Percentiles rank a stretch among this genome's conserved stretches.
phyloP scores from a whole-genome alignment of 192 early-diverging fungal species.

The Coemansia erecta region DNA sequence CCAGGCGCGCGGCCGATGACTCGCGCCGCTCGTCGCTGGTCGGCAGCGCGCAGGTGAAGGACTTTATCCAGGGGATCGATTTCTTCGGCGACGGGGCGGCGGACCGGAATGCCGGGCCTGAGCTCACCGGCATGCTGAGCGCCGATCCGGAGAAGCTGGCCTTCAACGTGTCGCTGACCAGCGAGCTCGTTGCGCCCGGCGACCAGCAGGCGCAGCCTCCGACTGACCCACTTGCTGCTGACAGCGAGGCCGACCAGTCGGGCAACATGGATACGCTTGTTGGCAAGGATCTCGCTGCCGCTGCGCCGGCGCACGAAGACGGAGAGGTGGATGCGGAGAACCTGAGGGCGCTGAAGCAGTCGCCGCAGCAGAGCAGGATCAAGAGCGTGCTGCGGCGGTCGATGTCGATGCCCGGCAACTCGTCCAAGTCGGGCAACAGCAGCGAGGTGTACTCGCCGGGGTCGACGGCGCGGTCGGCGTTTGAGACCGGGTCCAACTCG shows the following conservation, averaged over 20 bases:
- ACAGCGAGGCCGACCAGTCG: no score
- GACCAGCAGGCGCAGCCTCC: not conserved
- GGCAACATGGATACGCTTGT: no score
- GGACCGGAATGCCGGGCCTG: slow-evolving; percentile 18
- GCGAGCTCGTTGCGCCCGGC: not conserved
- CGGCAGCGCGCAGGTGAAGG: slow-evolving; percentile 10
- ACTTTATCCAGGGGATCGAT: slow-evolving; percentile 44
- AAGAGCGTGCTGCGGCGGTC: slow-evolving; percentile 32
- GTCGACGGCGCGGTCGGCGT: slow-evolving; percentile 29
- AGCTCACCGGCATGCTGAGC: slow-evolving; percentile 45
- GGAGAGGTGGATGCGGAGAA: not conserved
- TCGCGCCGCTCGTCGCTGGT: slow-evolving; percentile 3
- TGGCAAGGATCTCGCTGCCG: not conserved
- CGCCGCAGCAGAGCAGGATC: slow-evolving; percentile 16
- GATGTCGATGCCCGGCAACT: slow-evolving; percentile 44
- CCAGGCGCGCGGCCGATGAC: slow-evolving; percentile 4
- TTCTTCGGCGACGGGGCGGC: slow-evolving; percentile 20
- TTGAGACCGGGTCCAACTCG: slow-evolving; percentile 22
- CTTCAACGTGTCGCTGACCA: slow-evolving; percentile 17
- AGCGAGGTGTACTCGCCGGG: slow-evolving; percentile 9
- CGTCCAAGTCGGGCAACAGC: slow-evolving; percentile 1
- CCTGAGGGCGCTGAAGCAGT: not conserved
- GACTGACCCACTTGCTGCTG: not conserved
- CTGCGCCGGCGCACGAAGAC: not conserved
- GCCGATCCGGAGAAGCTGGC: slow-evolving; percentile 33